Conservation (phyloP, 2,329 filamentous ascomycete genomes). For the Xylariales sp. region DNA sequence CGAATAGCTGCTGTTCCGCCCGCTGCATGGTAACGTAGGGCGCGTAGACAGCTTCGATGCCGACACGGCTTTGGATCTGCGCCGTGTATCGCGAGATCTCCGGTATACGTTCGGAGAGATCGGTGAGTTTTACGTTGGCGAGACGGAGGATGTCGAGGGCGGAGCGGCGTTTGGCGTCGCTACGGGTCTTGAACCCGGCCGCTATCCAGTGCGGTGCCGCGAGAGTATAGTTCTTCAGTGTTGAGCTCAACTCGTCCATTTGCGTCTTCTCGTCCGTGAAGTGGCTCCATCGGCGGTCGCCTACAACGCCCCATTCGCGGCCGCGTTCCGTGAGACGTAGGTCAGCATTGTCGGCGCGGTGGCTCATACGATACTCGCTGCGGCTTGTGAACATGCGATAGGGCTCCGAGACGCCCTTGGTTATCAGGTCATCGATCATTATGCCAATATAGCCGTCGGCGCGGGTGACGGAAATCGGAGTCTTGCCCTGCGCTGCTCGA, state of each 20-base stretch:
- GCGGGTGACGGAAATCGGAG: slow-evolving; percentile 65
- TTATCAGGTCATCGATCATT: slow-evolving; percentile 97
- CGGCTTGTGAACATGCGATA: slow-evolving; percentile 98
- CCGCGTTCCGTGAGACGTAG: slow-evolving; percentile 76
- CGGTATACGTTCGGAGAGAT: slow-evolving; percentile 55
- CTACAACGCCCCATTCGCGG: slow-evolving; percentile 69
- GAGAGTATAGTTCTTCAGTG: slow-evolving; percentile 55
- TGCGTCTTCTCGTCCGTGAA: slow-evolving; percentile 63
- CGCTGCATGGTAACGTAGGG: slow-evolving; percentile 77
- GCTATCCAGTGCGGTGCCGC: slow-evolving; percentile 63
- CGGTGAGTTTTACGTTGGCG: slow-evolving; percentile 51
- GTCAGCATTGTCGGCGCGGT: slow-evolving; percentile 92
- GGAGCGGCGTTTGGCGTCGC: slow-evolving; percentile 61
- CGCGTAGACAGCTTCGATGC: slow-evolving; percentile 79
- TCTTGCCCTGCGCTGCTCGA: slow-evolving; percentile 63
- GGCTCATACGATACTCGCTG: slow-evolving; percentile 90
- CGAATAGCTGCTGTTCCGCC: slow-evolving; percentile 60
- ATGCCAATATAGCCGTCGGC: slow-evolving; percentile 95
- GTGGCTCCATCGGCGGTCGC: slow-evolving; percentile 69
- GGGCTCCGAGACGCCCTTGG: slow-evolving; percentile 93
- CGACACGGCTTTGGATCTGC: slow-evolving; percentile 63
- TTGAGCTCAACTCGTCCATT: slow-evolving; percentile 59
- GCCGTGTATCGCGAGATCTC: slow-evolving; percentile 48
- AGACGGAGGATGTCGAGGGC: slow-evolving; percentile 78
- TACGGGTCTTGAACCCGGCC: slow-evolving; percentile 64